Conservation (phyloP, 805 yeast species). For the Jamesozyma gamospora region DNA sequence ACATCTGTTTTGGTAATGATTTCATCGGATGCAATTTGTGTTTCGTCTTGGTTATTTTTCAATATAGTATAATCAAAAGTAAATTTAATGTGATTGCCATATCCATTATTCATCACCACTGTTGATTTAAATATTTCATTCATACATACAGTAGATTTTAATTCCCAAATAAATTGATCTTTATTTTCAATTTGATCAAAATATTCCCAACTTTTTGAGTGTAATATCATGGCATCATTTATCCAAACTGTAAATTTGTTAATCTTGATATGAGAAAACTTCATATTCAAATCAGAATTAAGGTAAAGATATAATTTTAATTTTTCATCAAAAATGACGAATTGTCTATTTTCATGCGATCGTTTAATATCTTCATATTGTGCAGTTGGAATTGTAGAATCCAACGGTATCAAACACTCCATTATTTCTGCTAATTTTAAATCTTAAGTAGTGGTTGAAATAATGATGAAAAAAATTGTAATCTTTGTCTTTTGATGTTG, state of each 20-base stretch:
- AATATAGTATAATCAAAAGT: constrained; percentile 5
- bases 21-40: neutral
- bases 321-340: constrained; percentile 26
- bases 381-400: constrained; percentile 2
- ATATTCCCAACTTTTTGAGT: constrained; percentile 2
- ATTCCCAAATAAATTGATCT: constrained; percentile 6
- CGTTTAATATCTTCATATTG: constrained; percentile 5
- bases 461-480: no score
- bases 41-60: neutral
- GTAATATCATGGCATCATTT: constrained; percentile 21
- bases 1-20: neutral
- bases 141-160: constrained; percentile 13
- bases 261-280: neutral
- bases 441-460: neutral
- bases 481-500: no score
- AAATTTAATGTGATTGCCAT: constrained; percentile 20
- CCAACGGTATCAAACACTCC: constrained; percentile 20
- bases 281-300: neutral
- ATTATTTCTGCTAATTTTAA: constrained; percentile 3
- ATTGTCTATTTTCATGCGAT: constrained; percentile 15
- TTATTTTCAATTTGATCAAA: constrained; percentile 3
- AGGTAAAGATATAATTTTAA: constrained; percentile 5
- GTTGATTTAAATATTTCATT: constrained; percentile 20
- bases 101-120: constrained; percentile 28
- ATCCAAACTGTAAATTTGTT: constrained; percentile 16